These are phyloP conservation scores for Sugiyamaella pinicola DNA, from an alignment of 1,139 yeast genomes.

Conservation along the genomic window DNA sequence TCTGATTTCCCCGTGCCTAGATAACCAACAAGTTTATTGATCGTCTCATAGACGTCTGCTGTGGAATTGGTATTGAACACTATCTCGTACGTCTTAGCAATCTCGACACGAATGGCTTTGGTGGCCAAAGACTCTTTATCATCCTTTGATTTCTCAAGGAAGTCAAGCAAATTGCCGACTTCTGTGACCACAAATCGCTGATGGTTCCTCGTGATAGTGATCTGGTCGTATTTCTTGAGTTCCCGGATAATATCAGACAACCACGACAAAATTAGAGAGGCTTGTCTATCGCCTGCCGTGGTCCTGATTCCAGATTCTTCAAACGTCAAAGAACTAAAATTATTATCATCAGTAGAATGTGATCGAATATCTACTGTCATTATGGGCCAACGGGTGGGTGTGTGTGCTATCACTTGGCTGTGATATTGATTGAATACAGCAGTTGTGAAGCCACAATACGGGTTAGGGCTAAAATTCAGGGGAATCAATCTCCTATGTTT, in stretches of 20 bases:
- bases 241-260: slow-evolving; percentile 27
- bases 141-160: slow-evolving; percentile 29
- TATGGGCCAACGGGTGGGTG: not conserved
- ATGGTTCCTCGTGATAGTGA: slow-evolving; percentile 24
- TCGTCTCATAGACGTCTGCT: slow-evolving; percentile 38
- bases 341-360: not conserved
- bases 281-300: slow-evolving; percentile 32
- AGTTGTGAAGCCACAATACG: too few species aligned
- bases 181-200: slow-evolving; percentile 33
- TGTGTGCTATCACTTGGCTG: not conserved
- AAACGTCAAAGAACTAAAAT: slow-evolving; percentile 23
- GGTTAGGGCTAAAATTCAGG: too few species aligned
- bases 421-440: not conserved
- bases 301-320: slow-evolving; percentile 30
- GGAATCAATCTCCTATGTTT: too few species aligned
- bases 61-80: slow-evolving; percentile 27
- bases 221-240: slow-evolving; percentile 15
- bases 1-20: slow-evolving; percentile 38
- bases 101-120: slow-evolving; percentile 32
- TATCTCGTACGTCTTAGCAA: slow-evolving; percentile 31
- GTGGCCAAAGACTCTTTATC: slow-evolving; percentile 28
- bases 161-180: slow-evolving; percentile 28
- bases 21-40: slow-evolving; percentile 34
- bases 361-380: not conserved
- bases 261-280: slow-evolving; percentile 32